Base-by-base conservation (phyloP, 228 moss, liverwort and hornwort species). In the Sphagnum fallax region DNA sequence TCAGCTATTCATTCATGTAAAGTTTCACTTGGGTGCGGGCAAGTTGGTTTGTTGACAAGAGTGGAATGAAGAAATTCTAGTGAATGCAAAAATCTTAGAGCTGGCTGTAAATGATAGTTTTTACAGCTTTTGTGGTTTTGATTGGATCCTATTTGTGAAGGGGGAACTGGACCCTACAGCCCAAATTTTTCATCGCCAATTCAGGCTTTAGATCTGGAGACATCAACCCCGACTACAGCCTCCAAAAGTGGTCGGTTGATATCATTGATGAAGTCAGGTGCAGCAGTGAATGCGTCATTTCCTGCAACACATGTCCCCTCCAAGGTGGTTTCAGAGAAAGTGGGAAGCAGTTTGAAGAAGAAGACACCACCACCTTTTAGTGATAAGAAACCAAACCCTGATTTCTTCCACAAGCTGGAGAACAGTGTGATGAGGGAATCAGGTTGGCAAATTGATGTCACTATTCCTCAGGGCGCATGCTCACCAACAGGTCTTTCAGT, bases 401-500 rank as follows among this genome's bases (percentile, higher is more conserved):
- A 91, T 51, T 93, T 92, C 74, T 98, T 92, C 49, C 79, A 66
- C 64, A 98, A 92, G 65, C 65, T 89, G 0, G 85, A 91, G 64
- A 73, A 66, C 61, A 50, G 15, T 48, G 73, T 65, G 73, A 12
- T 73, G 60, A 75, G 68, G 64, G 69, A 75, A 62, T 78, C 70
- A 5, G 76, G 69, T 67, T 92, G 92, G 95, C 82, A 87, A 64
- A 73, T 84, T 49, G 89, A 86, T 10, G 78, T 84, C 69, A 80
- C 65, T 57, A 70, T 76, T 49, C 72, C 79, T 63, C 73, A 74
- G 63, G 77, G 64, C 4, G 70, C 50, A 49, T 52, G 53, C 8
- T 60, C 66, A 11, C 53, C 77, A 49, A 16, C 65, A 6, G 70
- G 61, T 61, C 71, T 60, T 71, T 62, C 48, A 5, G 75, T 77